A percentile compares a stretch with the other conserved stretches of the same genome.
Evolutionary conservation across 2,329 filamentous ascomycete species (phyloP).

Genomic region (Fusarium torulosum): DNA sequence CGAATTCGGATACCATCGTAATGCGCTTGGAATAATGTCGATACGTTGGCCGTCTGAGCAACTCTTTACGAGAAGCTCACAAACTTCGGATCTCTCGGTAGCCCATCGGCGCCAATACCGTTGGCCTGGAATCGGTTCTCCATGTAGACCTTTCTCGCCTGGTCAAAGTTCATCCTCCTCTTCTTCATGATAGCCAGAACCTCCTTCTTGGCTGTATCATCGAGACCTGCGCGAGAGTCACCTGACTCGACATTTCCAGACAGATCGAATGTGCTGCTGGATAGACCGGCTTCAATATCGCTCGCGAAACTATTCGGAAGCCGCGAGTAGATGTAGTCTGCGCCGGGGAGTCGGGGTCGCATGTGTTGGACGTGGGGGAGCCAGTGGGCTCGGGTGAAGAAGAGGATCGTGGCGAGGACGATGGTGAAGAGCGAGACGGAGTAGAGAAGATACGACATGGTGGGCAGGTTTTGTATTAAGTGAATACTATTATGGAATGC

Average conservation of each 20-base stretch:
- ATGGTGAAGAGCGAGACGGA: conserved; percentile 79
- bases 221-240: conserved; percentile 83
- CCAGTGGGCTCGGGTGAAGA: conserved; percentile 85
- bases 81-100: conserved; percentile 92
- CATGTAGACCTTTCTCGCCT: conserved; percentile 87
- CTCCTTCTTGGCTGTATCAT: conserved; percentile 83
- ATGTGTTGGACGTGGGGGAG: conserved; percentile 74
- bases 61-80: conserved; percentile 77
- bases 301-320: conserved; percentile 82
- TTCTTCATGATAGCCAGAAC: conserved; percentile 93
- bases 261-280: conserved; percentile 86
- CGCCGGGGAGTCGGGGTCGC: conserved; percentile 63
- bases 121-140: conserved; percentile 88
- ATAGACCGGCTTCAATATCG: conserved; percentile 90
- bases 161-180: conserved; percentile 85
- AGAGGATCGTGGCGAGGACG: conserved; percentile 79
- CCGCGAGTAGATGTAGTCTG: conserved; percentile 78
- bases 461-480: conserved; percentile 27
- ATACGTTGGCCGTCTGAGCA: neutral
- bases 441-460: conserved; percentile 87
- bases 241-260: conserved; percentile 81
- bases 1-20: conserved; percentile 8
- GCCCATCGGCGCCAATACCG: conserved; percentile 88
- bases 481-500: conserved; percentile 3
- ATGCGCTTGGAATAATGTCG: conserved; percentile 9